These are phyloP conservation scores for Colletotrichum caudatum DNA, from an alignment of 2,329 filamentous ascomycete species.

Conservation along the genomic window DNA sequence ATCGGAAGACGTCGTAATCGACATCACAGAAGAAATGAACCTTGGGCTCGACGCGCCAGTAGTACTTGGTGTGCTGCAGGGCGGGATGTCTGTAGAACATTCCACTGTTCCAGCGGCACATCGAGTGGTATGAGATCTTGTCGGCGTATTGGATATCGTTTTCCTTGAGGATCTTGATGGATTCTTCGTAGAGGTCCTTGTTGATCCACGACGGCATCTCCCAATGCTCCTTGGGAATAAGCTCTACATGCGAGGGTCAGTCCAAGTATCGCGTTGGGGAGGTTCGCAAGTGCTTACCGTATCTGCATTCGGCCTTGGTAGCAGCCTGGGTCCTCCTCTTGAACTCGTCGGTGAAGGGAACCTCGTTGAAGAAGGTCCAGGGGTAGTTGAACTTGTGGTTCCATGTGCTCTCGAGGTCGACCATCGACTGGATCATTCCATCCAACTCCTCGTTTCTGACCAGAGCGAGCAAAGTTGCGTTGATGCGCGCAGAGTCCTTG, in stretches of 20 bases:
- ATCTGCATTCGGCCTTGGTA: slow-evolving; percentile 89
- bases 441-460: slow-evolving; percentile 92
- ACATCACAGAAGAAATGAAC: slow-evolving; percentile 99
- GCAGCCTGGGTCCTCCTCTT: slow-evolving; percentile 82
- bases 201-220: slow-evolving; percentile 93
- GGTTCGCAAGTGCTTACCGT: slow-evolving; percentile 67
- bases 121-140: slow-evolving; percentile 94
- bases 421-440: slow-evolving; percentile 89
- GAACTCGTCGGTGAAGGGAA: slow-evolving; percentile 93
- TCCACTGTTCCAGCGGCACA: slow-evolving; percentile 99
- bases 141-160: slow-evolving; percentile 91
- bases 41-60: slow-evolving; percentile 98
- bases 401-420: slow-evolving; percentile 93
- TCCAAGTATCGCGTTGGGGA: background rate
- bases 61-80: slow-evolving; percentile 84
- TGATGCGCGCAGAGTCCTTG: slow-evolving; percentile 83
- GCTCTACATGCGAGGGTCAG: slow-evolving; percentile 63
- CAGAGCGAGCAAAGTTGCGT: slow-evolving; percentile 90
- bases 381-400: slow-evolving; percentile 99
- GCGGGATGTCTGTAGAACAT: slow-evolving; percentile 98
- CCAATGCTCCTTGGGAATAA: slow-evolving; percentile 97
- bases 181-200: slow-evolving; percentile 85
- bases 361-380: slow-evolving; percentile 99
- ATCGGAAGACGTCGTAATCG: slow-evolving; percentile 98
- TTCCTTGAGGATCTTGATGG: slow-evolving; percentile 83